Evolutionary conservation across 2,329 filamentous ascomycete genomes (phyloP), one percentile per base, ranked within the genome.

Genomic region (Hymenoscyphus repandus): DNA sequence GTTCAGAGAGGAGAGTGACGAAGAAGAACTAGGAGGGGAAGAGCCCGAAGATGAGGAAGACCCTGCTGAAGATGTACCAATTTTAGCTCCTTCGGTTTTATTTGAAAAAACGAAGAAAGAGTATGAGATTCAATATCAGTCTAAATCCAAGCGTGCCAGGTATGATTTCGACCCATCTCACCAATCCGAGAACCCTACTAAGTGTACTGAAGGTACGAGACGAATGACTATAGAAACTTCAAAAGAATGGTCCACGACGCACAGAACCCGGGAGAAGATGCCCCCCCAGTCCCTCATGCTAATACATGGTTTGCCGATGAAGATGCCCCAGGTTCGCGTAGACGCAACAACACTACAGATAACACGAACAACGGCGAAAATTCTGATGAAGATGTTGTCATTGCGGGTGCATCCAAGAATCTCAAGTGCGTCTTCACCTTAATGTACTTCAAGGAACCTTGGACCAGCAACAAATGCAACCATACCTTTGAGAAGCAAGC

Each of bases 391-490:
- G 75, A 76, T 13, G 83, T 91, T 20, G 77, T 84, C 1, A 77
- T 91, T 30, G 76, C 79, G 27, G 74, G 79, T 44, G 81, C 83
- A 55, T 78, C 76, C 4, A 74, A 83, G 47, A 85, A 80, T 65
- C 78, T 85, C 31, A 83, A 80, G 59, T 91, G 87, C 61, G 85
- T 86, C 0, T 66, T 91, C 17, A 86, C 85, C 0, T 71, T 90
- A 57, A 72, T 73, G 46, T 72, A 77, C 40, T 83, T 89, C 71
- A 70, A 72, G 38, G 76, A 88, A 47, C 87, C 87, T 0, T 82
- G 80, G 61, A 86, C 79, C 49, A 87, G 80, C 59, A 70, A 64
- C 12, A 78, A 79, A 57, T 91, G 87, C 71, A 82, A 79, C 49
- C 87, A 91, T 65, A 83, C 78, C 0, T 91, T 88, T 63, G 85